These are phyloP conservation scores for Teunomyces lycoperdinae DNA, from an alignment of 805 yeast genomes.

Conservation along the genomic window DNA sequence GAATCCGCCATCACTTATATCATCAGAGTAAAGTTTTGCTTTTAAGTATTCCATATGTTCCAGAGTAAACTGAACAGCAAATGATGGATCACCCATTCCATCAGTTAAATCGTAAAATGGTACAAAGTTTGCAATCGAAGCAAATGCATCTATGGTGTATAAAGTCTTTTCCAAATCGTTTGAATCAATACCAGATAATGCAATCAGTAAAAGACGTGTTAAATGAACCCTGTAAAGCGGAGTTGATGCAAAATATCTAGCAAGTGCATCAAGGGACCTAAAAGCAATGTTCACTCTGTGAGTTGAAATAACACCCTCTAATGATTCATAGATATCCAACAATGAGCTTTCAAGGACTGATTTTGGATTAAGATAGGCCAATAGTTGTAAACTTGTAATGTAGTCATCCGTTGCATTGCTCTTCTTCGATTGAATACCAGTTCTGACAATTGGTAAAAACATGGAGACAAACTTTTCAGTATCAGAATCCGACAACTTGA, in stretches of 20 bases:
- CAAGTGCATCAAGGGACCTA: slow-evolving; percentile 59
- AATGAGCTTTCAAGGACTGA: slow-evolving; percentile 52
- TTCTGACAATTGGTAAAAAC: slow-evolving; percentile 53
- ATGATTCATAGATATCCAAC: slow-evolving; percentile 74
- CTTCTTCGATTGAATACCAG: slow-evolving; percentile 79
- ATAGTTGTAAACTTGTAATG: slow-evolving; percentile 55
- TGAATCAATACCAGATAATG: slow-evolving; percentile 80
- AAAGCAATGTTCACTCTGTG: slow-evolving; percentile 78
- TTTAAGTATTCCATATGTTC: slow-evolving; percentile 60
- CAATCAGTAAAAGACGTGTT: slow-evolving; percentile 65
- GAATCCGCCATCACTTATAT: slow-evolving; percentile 23
- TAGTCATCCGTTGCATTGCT: slow-evolving; percentile 54
- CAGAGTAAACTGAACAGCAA: slow-evolving; percentile 56
- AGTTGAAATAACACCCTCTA: slow-evolving; percentile 66
- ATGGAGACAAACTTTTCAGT: slow-evolving; percentile 45
- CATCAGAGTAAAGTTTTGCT: slow-evolving; percentile 29
- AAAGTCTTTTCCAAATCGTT: slow-evolving; percentile 78
- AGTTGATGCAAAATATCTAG: slow-evolving; percentile 61
- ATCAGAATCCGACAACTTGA: slow-evolving; percentile 36
- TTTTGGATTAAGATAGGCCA: slow-evolving; percentile 62
- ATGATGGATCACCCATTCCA: slow-evolving; percentile 35
- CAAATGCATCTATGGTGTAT: slow-evolving; percentile 64
- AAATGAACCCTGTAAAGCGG: slow-evolving; percentile 74
- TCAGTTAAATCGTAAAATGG: slow-evolving; percentile 65
- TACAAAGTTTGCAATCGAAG: slow-evolving; percentile 64